Evolutionary conservation across 2,329 filamentous ascomycete genomes (phyloP).

Genomic region (Mycosphaerella arachidis): DNA sequence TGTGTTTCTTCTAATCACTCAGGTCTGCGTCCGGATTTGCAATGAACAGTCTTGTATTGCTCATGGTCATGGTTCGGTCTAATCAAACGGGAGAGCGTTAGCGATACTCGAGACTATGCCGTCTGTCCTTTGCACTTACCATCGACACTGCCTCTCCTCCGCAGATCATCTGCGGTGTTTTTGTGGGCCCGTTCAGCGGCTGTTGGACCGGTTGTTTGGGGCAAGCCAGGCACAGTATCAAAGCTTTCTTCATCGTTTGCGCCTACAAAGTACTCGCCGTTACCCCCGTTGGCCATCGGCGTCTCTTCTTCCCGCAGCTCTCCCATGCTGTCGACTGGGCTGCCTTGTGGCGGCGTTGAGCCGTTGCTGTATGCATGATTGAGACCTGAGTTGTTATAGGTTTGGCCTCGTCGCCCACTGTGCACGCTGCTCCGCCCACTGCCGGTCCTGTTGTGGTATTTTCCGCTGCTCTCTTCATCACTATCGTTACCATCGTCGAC

Average conservation of each 20-base stretch:
- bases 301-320: slow-evolving; percentile 43
- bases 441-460: slow-evolving; percentile 64
- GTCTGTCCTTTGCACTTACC: slow-evolving; percentile 30
- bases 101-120: too few species aligned
- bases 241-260: slow-evolving; percentile 48
- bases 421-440: slow-evolving; percentile 65
- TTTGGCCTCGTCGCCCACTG: slow-evolving; percentile 40
- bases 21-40: slow-evolving; percentile 65
- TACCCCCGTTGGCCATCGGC: slow-evolving; percentile 39
- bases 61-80: slow-evolving; percentile 68
- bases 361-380: slow-evolving; percentile 43
- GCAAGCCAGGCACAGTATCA: slow-evolving; percentile 51
- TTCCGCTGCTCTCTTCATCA: slow-evolving; percentile 59
- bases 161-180: slow-evolving; percentile 67
- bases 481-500: slow-evolving; percentile 77
- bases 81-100: too few species aligned
- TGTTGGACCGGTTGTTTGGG: slow-evolving; percentile 36
- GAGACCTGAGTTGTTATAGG: slow-evolving; percentile 21
- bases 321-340: slow-evolving; percentile 38
- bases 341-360: slow-evolving; percentile 50
- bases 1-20: neutral
- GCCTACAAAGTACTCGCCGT: slow-evolving; percentile 39
- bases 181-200: slow-evolving; percentile 39
- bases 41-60: slow-evolving; percentile 68
- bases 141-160: slow-evolving; percentile 74